Evolutionary conservation across 2,329 filamentous ascomycete genomes (phyloP).

Genomic region (Penicillium sumatraense): DNA sequence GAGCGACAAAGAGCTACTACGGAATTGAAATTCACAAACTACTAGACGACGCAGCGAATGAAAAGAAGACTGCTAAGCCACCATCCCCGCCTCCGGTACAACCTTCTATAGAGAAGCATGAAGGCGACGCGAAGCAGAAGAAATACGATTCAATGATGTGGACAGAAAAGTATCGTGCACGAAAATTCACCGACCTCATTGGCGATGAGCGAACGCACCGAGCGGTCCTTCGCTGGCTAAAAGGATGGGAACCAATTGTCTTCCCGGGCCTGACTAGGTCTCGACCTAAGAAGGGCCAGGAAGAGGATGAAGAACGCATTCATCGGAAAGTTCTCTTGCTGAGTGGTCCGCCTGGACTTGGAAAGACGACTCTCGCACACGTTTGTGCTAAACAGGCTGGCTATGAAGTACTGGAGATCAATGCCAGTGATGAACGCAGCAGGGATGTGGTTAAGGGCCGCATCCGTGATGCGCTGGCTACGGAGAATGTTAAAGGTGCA

Average conservation of each 20-base stretch:
- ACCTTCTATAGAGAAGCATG: conserved; percentile 38
- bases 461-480: conserved; percentile 89
- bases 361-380: conserved; percentile 95
- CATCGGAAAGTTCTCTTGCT: conserved; percentile 89
- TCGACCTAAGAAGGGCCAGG: conserved; percentile 56
- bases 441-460: conserved; percentile 85
- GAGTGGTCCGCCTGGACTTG: conserved; percentile 88
- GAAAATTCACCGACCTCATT: conserved; percentile 88
- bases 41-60: conserved; percentile 70
- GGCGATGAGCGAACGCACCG: conserved; percentile 95
- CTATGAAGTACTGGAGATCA: conserved; percentile 96
- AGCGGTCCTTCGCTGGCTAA: conserved; percentile 88
- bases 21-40: conserved; percentile 89
- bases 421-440: conserved; percentile 94
- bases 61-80: conserved; percentile 43
- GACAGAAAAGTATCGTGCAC: conserved; percentile 96
- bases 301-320: conserved; percentile 66
- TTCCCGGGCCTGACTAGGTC: conserved; percentile 76
- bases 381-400: conserved; percentile 94
- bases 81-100: conserved; percentile 28
- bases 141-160: conserved; percentile 63
- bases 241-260: conserved; percentile 89
- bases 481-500: conserved; percentile 82
- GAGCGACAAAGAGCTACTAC: conserved; percentile 73
- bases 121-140: conserved; percentile 28